Evolutionary conservation across 116 monocot species (phyloP), one percentile per base, ranked within the genome.

Genomic region (Posidonia oceanica): DNA sequence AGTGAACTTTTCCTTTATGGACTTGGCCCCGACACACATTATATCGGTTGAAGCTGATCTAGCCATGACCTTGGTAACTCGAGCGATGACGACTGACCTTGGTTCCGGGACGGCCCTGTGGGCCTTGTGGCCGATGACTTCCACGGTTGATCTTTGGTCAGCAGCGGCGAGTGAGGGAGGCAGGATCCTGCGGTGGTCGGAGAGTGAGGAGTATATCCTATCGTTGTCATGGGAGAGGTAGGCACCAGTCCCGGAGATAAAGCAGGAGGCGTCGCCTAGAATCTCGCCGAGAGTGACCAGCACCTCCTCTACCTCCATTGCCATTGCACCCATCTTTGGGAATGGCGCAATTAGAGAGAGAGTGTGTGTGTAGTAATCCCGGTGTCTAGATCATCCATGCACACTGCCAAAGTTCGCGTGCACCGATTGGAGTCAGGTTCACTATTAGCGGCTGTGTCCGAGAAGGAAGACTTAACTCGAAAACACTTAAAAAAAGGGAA

Each of bases 1-100:
- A 64, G 85, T 83, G 63, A 99, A 93, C 63, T 93, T 93, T 67
- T 99, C 98, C 74, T 66, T 85, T 38, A 90, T 88, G 64, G 98
- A 78, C 64, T 88, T 93, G 3, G 90, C 76, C 10, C 80, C 86
- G 68, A 99, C 86, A 67, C 98, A 99, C 90, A 99, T 86, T 74
- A 99, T 99, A 85, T 99, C 93, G 51, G 79, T 88, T 59, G 98
- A 88, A 22, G 88, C 93, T 70, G 79, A 75, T 76, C 80, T 90
- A 17, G 81, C 81, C 98, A 99, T 99, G 64, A 99, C 84, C 67
- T 90, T 99, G 5, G 93, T 99, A 22, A 99, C 93, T 44, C 98
- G 78, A 72, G 84, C 93, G 44, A 99, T 78, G 72, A 98, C 90
- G 16, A 89, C 53, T 4, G 84, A 86, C 39, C 93, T 88, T 0